Conservation (phyloP, 805 yeast species). For the Alloascoidea hylecoeti region DNA sequence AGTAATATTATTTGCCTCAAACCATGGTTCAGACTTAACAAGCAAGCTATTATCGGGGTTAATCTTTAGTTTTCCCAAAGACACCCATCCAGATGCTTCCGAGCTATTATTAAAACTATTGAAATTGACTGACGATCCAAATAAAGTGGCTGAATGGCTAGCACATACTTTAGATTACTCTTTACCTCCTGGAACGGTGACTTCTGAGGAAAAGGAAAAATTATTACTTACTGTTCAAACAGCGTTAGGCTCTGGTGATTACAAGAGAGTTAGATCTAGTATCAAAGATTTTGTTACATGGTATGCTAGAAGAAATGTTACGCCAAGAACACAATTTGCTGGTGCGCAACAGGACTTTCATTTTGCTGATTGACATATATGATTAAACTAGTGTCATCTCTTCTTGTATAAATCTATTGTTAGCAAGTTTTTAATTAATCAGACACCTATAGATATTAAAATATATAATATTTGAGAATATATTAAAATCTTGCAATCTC, state of each 20-base stretch:
- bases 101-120: conserved; percentile 57
- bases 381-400: too few relatives aligned
- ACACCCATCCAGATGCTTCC: conserved; percentile 58
- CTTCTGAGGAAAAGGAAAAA: conserved; percentile 53
- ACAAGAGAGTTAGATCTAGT: conserved; percentile 56
- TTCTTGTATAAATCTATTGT: too few relatives aligned
- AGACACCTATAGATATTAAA: too few relatives aligned
- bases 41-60: conserved; percentile 47
- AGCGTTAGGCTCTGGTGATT: conserved; percentile 49
- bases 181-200: conserved; percentile 51
- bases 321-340: conserved; percentile 22
- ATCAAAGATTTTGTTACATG: conserved; percentile 70
- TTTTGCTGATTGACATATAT: too few relatives aligned
- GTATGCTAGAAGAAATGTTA: conserved; percentile 68
- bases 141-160: conserved; percentile 49
- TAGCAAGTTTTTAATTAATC: too few relatives aligned
- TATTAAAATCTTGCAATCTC: too few relatives aligned
- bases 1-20: conserved; percentile 30
- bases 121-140: conserved; percentile 21
- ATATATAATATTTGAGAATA: too few relatives aligned
- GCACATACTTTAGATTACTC: conserved; percentile 30
- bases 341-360: too few relatives aligned
- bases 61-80: conserved; percentile 55
- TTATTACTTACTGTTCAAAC: conserved; percentile 39
- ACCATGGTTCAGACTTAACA: conserved; percentile 44